phyloP scores from a whole-genome alignment of 805 yeast genomes.

The Yamadazyma insecticola region DNA sequence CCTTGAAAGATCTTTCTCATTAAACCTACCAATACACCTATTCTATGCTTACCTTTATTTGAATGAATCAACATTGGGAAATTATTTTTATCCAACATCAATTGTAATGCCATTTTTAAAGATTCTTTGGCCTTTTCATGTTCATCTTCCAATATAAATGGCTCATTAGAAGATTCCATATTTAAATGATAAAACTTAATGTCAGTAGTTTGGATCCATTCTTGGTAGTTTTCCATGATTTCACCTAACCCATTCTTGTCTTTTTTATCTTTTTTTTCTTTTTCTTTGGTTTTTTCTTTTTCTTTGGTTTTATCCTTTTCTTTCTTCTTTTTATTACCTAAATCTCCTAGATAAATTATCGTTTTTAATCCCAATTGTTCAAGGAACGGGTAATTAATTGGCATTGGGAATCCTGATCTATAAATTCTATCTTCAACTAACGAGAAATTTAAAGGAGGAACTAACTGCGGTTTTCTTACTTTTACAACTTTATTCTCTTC shows the following conservation, averaged over 20 bases:
- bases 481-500: no score
- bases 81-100: conserved; percentile 60
- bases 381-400: conserved; percentile 76
- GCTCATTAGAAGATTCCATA: conserved; percentile 73
- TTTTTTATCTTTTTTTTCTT: conserved; percentile 17
- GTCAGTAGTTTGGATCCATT: conserved; percentile 56
- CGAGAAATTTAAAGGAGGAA: conserved; percentile 90
- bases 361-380: conserved; percentile 67
- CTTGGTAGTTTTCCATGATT: conserved; percentile 52
- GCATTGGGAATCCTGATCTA: conserved; percentile 92
- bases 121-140: conserved; percentile 37
- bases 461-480: conserved; percentile 24
- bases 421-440: conserved; percentile 84
- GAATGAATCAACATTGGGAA: conserved; percentile 90
- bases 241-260: conserved; percentile 50
- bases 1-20: conserved; percentile 84
- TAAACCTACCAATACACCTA: conserved; percentile 89
- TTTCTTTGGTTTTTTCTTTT: conserved; percentile 50
- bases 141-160: conserved; percentile 55
- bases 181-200: conserved; percentile 56
- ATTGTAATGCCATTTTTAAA: conserved; percentile 50
- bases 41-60: conserved; percentile 95
- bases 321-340: conserved; percentile 23
- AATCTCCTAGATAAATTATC: conserved; percentile 77
- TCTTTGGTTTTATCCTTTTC: conserved; percentile 33